Evolutionary conservation across 139 green algal genomes (phyloP).

Genomic region (Chlamydomonas incerta): DNA sequence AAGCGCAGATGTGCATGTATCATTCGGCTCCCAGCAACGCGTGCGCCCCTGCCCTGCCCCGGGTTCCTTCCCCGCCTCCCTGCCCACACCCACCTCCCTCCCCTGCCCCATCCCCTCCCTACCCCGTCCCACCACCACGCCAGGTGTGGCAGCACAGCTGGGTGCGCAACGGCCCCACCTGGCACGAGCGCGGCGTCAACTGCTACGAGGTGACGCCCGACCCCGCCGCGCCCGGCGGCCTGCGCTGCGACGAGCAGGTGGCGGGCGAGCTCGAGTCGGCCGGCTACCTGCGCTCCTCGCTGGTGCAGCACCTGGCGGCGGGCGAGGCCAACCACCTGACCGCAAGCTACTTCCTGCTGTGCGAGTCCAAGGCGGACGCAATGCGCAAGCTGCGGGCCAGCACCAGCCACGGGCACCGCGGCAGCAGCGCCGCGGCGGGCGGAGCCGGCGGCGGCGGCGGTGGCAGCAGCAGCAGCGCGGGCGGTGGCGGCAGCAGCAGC

Average conservation of each 20-base stretch:
- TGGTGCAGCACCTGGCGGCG: slow-evolving; percentile 54
- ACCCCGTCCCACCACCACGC: too few species aligned
- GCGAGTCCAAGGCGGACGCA: slow-evolving; percentile 59
- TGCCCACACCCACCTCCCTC: too few species aligned
- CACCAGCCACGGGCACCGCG: background rate
- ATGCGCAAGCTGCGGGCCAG: slow-evolving; percentile 10
- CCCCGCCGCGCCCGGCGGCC: slow-evolving; percentile 12
- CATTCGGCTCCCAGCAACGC: too few species aligned
- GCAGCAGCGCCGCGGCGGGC: background rate
- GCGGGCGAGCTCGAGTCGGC: slow-evolving; percentile 58
- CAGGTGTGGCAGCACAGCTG: slow-evolving; percentile 57
- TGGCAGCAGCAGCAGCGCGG: too few species aligned
- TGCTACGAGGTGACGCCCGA: slow-evolving; percentile 47
- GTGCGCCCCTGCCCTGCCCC: too few species aligned
- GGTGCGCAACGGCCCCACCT: slow-evolving; percentile 42
- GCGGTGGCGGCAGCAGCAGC: too few species aligned
- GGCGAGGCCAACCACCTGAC: slow-evolving; percentile 67
- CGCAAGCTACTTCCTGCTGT: slow-evolving; percentile 72
- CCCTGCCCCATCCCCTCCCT: too few species aligned
- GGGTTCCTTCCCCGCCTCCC: too few species aligned
- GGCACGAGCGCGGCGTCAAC: slow-evolving; percentile 40
- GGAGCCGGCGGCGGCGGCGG: too few species aligned
- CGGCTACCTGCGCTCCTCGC: slow-evolving; percentile 47
- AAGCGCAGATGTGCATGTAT: too few species aligned
- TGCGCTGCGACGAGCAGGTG: slow-evolving; percentile 55